Conservation (phyloP, 2,329 filamentous ascomycete genomes). For the Cryphonectria naterciae region DNA sequence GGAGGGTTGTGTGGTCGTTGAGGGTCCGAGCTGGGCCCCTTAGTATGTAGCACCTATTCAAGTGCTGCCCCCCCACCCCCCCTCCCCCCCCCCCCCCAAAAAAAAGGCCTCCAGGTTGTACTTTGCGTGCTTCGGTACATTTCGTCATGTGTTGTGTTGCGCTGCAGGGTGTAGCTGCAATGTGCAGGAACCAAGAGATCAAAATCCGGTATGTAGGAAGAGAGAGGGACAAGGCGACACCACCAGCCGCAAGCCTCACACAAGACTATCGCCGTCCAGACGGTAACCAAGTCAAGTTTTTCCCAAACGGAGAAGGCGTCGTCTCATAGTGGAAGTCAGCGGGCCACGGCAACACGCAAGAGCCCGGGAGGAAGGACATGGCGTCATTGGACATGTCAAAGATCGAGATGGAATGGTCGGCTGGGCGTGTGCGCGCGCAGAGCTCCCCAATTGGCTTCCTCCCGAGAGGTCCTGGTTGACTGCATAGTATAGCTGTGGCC, state of each 20-base stretch:
- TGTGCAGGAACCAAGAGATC: background rate
- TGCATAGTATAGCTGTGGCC: background rate
- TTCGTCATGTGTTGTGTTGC: background rate
- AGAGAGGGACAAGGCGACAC: background rate
- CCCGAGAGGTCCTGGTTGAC: background rate
- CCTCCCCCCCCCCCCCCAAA: too few species aligned
- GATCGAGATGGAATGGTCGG: constrained; percentile 10
- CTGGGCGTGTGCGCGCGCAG: too few species aligned
- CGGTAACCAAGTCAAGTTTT: background rate
- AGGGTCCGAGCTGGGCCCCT: too few species aligned
- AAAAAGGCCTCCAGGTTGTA: background rate
- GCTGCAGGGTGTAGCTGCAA: background rate
- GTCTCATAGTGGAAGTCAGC: background rate
- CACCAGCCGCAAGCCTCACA: background rate
- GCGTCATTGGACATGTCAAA: constrained; percentile 8
- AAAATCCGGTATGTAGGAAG: constrained; percentile 1
- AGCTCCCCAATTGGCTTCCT: background rate
- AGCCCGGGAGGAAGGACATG: background rate
- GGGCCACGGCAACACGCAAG: background rate
- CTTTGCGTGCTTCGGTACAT: background rate
- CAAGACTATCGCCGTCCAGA: background rate
- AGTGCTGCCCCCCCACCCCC: too few species aligned
- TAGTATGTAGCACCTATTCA: too few species aligned
- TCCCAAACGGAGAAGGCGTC: background rate
- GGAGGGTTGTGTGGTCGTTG: too few species aligned